phyloP scores from a whole-genome alignment of 305 asterid species.

The Salvia sclarea region DNA sequence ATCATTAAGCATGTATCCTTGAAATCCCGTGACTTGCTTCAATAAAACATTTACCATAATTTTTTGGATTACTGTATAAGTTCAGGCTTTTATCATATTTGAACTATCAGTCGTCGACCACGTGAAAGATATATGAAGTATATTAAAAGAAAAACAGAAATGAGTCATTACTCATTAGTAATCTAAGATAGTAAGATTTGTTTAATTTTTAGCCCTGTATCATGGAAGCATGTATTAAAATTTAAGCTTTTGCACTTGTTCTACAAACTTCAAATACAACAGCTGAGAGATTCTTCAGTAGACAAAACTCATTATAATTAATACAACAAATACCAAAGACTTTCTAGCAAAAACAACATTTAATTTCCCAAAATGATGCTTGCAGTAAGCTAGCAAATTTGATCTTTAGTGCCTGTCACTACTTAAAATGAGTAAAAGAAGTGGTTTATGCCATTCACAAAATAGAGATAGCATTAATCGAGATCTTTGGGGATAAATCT shows the following conservation, averaged over 20 bases:
- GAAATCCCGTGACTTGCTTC: too few relatives aligned
- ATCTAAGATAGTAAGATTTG: too few relatives aligned
- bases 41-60: too few relatives aligned
- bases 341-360: not conserved
- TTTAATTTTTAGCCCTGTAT: not conserved
- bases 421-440: not conserved
- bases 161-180: not conserved
- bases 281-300: not conserved
- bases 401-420: not conserved
- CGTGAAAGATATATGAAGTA: not conserved
- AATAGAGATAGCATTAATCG: not conserved
- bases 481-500: not conserved
- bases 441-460: not conserved
- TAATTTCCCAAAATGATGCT: not conserved
- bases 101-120: not conserved
- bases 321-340: not conserved
- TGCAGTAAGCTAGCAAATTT: conserved; percentile 13
- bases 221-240: not conserved
- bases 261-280: not conserved
- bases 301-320: not conserved
- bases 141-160: not conserved
- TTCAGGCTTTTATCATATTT: not conserved
- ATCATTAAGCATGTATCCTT: too few relatives aligned
- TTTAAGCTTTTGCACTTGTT: not conserved
- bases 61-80: too few relatives aligned